Conservation (phyloP, 257 asterid genomes). For the Cynanchum wilfordii region DNA sequence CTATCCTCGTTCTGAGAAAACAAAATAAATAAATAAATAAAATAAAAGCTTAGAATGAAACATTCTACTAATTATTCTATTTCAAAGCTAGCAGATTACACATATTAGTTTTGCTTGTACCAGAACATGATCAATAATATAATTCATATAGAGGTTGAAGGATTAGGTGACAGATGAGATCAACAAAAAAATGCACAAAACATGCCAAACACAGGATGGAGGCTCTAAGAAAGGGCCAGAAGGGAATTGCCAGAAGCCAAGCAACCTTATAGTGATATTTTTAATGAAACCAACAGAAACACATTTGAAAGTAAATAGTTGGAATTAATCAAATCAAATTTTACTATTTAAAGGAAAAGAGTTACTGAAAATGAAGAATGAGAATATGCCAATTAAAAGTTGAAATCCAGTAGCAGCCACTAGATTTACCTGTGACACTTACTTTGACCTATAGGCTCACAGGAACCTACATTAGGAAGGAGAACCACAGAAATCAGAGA, state of each 20-base stretch:
- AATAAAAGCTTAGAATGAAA: constrained; percentile 1
- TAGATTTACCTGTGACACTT: background rate
- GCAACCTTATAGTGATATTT: background rate
- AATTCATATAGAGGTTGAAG: background rate
- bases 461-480: background rate
- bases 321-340: background rate
- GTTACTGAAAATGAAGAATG: background rate
- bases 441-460: background rate
- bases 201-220: background rate
- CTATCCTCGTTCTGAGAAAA: constrained; percentile 71
- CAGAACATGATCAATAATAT: background rate
- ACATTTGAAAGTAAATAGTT: background rate
- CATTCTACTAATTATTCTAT: background rate
- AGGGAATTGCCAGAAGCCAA: background rate
- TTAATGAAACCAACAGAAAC: background rate
- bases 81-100: background rate
- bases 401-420: background rate
- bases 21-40: too few species aligned
- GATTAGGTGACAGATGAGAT: background rate
- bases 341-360: background rate
- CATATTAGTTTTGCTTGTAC: background rate
- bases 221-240: background rate
- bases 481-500: constrained; percentile 2
- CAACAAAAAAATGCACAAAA: too few species aligned
- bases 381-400: background rate